Conservation (phyloP, 768 basidiomycete species). For the Suillus spraguei region DNA sequence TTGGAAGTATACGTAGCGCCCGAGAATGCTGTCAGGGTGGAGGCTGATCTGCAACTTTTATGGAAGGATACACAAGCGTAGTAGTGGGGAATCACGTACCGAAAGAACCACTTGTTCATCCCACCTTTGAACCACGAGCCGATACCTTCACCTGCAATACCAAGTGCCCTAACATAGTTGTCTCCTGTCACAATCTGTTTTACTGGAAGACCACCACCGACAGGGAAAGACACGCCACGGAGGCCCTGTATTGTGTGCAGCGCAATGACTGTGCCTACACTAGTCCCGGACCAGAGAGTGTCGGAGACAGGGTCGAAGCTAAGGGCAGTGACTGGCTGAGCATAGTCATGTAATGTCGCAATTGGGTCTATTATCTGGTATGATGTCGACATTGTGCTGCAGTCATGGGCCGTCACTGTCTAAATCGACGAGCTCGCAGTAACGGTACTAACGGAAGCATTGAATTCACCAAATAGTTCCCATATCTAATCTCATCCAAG, state of each 20-base stretch:
- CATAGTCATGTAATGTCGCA: constrained; percentile 13
- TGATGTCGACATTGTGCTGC: constrained; percentile 18
- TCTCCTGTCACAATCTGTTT: constrained; percentile 80
- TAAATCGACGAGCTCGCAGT: background rate
- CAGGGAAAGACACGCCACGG: constrained; percentile 74
- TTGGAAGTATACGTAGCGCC: constrained; percentile 54
- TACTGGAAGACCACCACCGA: constrained; percentile 68
- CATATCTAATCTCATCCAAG: background rate
- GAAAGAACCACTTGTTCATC: constrained; percentile 79
- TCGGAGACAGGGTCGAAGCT: constrained; percentile 93
- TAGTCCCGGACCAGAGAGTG: constrained; percentile 83
- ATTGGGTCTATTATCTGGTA: constrained; percentile 26
- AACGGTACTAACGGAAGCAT: constrained; percentile 4
- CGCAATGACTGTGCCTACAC: constrained; percentile 68
- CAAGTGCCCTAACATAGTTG: constrained; percentile 70
- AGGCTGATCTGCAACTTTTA: constrained; percentile 36
- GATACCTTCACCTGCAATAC: constrained; percentile 60
- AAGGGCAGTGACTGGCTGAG: constrained; percentile 68
- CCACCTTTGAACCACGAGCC: constrained; percentile 87
- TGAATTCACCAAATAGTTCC: constrained; percentile 6
- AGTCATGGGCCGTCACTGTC: constrained; percentile 3
- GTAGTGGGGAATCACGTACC: constrained; percentile 44
- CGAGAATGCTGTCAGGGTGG: constrained; percentile 43
- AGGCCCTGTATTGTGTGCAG: constrained; percentile 64
- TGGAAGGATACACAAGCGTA: constrained; percentile 30